These are phyloP conservation scores for Zygoascus ofunaensis DNA, from an alignment of 805 yeast species.

Conservation along the genomic window DNA sequence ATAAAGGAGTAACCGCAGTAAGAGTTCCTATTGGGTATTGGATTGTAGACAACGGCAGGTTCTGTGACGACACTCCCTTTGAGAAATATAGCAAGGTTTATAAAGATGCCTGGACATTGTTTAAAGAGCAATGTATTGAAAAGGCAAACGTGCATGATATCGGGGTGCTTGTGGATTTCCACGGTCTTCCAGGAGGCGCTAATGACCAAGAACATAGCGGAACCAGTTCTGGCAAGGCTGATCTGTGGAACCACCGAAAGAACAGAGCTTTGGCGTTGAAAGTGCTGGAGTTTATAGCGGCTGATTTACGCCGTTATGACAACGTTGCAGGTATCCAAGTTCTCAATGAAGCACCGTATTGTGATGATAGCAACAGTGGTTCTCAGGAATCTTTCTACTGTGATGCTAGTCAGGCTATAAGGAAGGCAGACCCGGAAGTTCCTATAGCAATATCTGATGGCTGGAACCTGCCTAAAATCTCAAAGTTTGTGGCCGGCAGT, in stretches of 20 bases:
- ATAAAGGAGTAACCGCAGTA: conserved; percentile 64
- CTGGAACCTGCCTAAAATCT: conserved; percentile 84
- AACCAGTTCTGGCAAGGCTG: conserved; percentile 46
- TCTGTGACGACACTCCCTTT: conserved; percentile 54
- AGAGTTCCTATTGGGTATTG: conserved; percentile 90
- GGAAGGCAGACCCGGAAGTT: conserved; percentile 43
- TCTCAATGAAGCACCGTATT: conserved; percentile 73
- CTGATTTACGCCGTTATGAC: conserved; percentile 46
- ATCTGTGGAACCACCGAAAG: conserved; percentile 46
- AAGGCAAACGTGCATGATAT: conserved; percentile 56
- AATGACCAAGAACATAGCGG: conserved; percentile 84
- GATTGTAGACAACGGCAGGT: conserved; percentile 61
- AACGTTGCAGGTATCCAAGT: conserved; percentile 78
- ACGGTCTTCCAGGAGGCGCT: conserved; percentile 90
- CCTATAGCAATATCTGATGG: conserved; percentile 86
- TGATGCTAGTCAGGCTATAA: conserved; percentile 52
- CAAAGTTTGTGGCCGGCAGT: conserved; percentile 42
- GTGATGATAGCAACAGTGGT: conserved; percentile 28
- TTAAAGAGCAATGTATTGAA: conserved; percentile 43
- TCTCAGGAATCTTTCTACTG: conserved; percentile 51
- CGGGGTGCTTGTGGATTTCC: conserved; percentile 73
- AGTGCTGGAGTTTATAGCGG: conserved; percentile 50
- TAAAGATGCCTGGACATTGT: conserved; percentile 59
- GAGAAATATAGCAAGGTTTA: conserved; percentile 48
- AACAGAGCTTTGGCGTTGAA: conserved; percentile 38